These are phyloP conservation scores for Pseudoturritis turrita DNA, from an alignment of 345 rosid genomes.

Conservation along the genomic window DNA sequence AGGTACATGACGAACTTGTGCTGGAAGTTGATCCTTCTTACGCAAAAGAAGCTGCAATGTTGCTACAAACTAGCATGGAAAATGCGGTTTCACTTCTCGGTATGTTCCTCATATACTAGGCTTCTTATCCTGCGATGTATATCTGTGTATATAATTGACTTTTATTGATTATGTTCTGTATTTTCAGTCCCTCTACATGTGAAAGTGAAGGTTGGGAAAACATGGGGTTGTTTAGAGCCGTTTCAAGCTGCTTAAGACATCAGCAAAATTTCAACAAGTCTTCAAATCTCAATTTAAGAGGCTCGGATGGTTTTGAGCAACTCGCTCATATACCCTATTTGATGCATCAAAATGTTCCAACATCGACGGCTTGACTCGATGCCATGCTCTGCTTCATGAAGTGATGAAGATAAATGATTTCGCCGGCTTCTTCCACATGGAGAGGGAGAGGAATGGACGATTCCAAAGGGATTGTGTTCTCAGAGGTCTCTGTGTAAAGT, in stretches of 20 bases:
- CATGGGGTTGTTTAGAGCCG: slow-evolving; percentile 90
- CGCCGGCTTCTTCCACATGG: background rate
- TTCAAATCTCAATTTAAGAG: background rate
- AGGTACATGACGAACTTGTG: slow-evolving; percentile 95
- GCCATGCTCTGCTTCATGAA: slow-evolving; percentile 1
- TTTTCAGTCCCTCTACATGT: slow-evolving; percentile 77
- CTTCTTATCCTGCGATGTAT: background rate
- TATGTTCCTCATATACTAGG: slow-evolving; percentile 6
- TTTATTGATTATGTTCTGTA: background rate
- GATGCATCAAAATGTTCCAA: background rate
- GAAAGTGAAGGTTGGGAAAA: slow-evolving; percentile 82
- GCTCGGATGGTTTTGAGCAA: slow-evolving; percentile 6
- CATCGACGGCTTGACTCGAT: background rate
- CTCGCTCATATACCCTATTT: background rate
- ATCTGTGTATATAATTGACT: background rate
- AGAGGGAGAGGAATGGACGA: background rate
- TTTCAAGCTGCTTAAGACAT: slow-evolving; percentile 37
- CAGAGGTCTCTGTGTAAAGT: background rate
- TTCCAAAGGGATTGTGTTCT: slow-evolving; percentile 3
- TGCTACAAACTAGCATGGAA: slow-evolving; percentile 77
- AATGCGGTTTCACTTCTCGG: slow-evolving; percentile 74
- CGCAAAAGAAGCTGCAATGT: slow-evolving; percentile 66
- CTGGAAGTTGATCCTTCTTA: slow-evolving; percentile 74
- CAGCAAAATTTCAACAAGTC: slow-evolving; percentile 14
- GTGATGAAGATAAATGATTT: slow-evolving; percentile 8